Evolutionary conservation across 805 yeast genomes (phyloP), one percentile per base, ranked within the genome.

Genomic region (Candida xiaguanensis): DNA sequence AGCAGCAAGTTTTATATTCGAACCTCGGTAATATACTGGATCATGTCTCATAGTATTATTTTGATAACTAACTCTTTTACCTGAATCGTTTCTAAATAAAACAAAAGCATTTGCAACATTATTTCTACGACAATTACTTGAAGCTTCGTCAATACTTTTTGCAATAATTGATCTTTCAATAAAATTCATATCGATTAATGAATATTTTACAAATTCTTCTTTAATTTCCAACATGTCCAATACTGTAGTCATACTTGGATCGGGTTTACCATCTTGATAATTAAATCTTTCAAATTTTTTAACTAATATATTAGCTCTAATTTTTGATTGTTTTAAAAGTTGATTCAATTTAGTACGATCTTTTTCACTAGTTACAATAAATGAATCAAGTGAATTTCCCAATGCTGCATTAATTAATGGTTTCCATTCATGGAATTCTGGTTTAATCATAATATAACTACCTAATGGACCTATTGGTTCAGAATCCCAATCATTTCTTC

Each of bases 401-500:
- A 88, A 55, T 1, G 68, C 53, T 0, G 76, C 58, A 49, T 86
- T 95, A 5, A 90, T 53, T 4, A 83, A 58, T 17, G 72, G 73
- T 4, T 72, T 61, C 88, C 88, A 90, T 20, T 64, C 55, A 15
- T 68, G 60, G 49, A 60, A 76, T 7, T 72, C 79, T 1, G 62
- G 55, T 50, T 78, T 83, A 11, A 91, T 64, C 4, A 74, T 66
- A 2, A 88, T 66, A 43, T 63, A 62, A 3, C 68, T 47, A 1
- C 96, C 96, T 2, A 91, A 46, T 0, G 99, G 99, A 0, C 98
- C 98, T 13, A 82, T 58, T 0, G 95, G 95, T 25, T 52, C 52
- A 5, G 11, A 33, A 2, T 57, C 50, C 69, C 72, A 68, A 6
- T 43, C 38, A 2, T 28, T 34, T 15, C 47, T 42, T 2, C 55